Base-by-base conservation (phyloP, 202 grass and related monocot species). In the Setaria viridis region DNA sequence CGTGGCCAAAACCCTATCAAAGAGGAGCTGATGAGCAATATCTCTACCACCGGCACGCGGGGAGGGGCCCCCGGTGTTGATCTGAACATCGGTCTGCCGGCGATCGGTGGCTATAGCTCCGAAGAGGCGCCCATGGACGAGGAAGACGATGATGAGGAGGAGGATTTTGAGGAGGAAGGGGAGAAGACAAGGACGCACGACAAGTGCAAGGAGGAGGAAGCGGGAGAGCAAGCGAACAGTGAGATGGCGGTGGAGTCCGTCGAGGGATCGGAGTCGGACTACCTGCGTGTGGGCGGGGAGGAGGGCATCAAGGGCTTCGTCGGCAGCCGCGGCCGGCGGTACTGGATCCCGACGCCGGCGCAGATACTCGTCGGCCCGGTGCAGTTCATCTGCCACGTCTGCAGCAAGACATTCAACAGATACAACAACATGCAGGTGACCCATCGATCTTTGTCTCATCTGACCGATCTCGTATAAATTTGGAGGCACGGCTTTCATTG, bases 351-450 rank as follows among this genome's bases (percentile, higher is more conserved):
- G 17, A 99, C 93, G 4, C 82, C 89, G 17, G 79, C 82, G 72
- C 96, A 99, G 84, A 99, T 99, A 68, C 90, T 95, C 84, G 47
- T 91, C 70, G 96, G 96, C 32, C 88, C 93, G 1, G 96, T 94
- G 72, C 91, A 94, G 75, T 99, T 95, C 83, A 62, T 86, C 50
- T 99, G 97, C 87, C 86, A 86, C 20, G 91, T 99, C 58, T 99
- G 97, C 82, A 90, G 83, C 81, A 99, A 96, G 67, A 88, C 72
- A 39, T 99, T 99, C 93, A 99, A 95, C 73, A 85, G 97, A 77
- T 94, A 99, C 88, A 99, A 99, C 69, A 99, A 99, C 82, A 87
- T 99, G 90, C 97, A 96, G 97, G 97, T 96, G 68, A 89, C 15
- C 3, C 60, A 63, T 63, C 29, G 0, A 63, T 15, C 29, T 63